A percentile compares a stretch with the other conserved stretches of the same genome.
Evolutionary conservation across 805 yeast species (phyloP).

Genomic region (Komagataella ulmi): DNA sequence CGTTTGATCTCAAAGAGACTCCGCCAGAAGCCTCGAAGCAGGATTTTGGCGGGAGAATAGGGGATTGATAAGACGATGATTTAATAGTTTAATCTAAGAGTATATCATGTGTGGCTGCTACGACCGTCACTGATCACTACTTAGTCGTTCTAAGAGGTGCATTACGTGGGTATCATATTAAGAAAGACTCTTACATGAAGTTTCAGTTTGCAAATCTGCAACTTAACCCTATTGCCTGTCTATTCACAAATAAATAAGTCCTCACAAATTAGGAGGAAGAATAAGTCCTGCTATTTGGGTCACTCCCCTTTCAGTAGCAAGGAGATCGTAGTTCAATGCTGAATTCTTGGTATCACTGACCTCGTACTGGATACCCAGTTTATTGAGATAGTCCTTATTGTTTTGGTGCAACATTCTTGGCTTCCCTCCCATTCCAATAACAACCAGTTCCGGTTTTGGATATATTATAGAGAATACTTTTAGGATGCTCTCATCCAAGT

Average conservation of each 20-base stretch:
- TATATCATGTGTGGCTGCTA: neutral
- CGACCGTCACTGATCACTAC: neutral
- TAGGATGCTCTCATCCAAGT: constrained; percentile 29
- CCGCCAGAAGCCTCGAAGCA: neutral
- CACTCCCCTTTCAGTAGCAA: constrained; percentile 68
- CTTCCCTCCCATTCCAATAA: constrained; percentile 57
- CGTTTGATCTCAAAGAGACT: neutral
- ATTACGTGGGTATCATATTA: no score
- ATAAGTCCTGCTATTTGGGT: constrained; percentile 59
- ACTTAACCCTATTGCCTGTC: neutral
- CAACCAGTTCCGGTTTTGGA: constrained; percentile 69
- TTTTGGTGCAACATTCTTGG: constrained; percentile 50
- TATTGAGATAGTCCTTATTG: constrained; percentile 33
- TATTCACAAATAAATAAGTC: constrained; percentile 1
- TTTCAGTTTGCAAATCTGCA: neutral
- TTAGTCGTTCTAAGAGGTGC: neutral
- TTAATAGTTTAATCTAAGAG: neutral
- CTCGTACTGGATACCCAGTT: constrained; percentile 60
- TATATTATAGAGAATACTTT: constrained; percentile 39
- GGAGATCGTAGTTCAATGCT: constrained; percentile 55
- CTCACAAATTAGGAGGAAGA: constrained; percentile 50
- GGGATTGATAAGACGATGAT: no score
- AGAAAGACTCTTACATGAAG: neutral
- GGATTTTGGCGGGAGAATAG: no score
- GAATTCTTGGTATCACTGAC: constrained; percentile 53